phyloP scores from a whole-genome alignment of 176 grass and related monocot genomes.

The Oryza officinalis region DNA sequence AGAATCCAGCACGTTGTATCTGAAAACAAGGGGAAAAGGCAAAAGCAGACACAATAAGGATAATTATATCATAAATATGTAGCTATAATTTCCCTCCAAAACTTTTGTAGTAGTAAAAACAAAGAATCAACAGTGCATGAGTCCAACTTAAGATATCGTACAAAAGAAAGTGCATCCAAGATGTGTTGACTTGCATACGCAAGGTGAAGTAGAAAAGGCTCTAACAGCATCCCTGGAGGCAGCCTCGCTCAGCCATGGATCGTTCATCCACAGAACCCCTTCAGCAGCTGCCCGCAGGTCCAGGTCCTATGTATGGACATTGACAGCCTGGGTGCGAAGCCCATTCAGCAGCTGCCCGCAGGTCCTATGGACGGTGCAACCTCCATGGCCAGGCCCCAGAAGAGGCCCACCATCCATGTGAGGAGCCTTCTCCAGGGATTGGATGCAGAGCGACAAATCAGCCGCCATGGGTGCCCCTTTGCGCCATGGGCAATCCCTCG shows the following conservation, averaged over 20 bases:
- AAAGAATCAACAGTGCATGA: constrained; percentile 41
- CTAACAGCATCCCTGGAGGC: constrained; percentile 52
- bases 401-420: constrained; percentile 43
- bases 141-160: constrained; percentile 40
- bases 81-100: background rate
- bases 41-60: constrained; percentile 39
- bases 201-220: constrained; percentile 63
- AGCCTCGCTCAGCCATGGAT: constrained; percentile 31
- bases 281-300: constrained; percentile 35
- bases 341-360: constrained; percentile 34
- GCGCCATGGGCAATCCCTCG: constrained; percentile 46
- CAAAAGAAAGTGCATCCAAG: constrained; percentile 34
- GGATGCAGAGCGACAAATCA: constrained; percentile 36
- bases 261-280: constrained; percentile 48
- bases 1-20: constrained; percentile 81
- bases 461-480: constrained; percentile 48
- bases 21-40: constrained; percentile 35
- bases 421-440: constrained; percentile 40
- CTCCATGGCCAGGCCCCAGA: constrained; percentile 49
- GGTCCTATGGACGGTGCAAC: constrained; percentile 31
- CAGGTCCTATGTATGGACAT: constrained; percentile 30
- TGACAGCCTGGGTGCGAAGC: constrained; percentile 27
- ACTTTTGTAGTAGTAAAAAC: constrained; percentile 29
- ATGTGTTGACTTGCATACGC: constrained; percentile 33
- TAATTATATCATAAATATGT: constrained; percentile 8